Percentiles rank a stretch among this genome's conserved stretches.
Conservation (phyloP, 768 basidiomycete genomes). For the Tephrocybe rancida region DNA sequence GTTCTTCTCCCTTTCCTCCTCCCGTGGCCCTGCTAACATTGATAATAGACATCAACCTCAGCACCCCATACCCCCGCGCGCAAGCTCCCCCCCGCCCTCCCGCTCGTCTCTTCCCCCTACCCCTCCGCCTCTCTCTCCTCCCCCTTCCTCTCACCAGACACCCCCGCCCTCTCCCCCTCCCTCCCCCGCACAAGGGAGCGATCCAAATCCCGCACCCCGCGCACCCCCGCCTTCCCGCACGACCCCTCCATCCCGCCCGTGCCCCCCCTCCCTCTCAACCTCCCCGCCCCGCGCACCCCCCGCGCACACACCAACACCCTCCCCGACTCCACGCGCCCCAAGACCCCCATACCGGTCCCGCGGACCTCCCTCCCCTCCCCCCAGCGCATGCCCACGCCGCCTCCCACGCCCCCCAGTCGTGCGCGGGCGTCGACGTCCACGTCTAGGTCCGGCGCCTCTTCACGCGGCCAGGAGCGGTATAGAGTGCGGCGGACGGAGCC, state of each 20-base stretch:
- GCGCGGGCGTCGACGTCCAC: not conserved
- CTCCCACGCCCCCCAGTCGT: constrained; percentile 28
- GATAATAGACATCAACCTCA: not conserved
- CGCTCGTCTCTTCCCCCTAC: not conserved
- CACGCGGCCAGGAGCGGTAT: constrained; percentile 5
- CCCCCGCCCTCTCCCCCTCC: not conserved
- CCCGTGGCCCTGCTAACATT: not conserved
- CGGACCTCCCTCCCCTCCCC: not conserved
- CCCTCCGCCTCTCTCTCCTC: not conserved
- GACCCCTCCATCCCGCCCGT: not conserved
- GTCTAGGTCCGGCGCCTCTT: too few species aligned
- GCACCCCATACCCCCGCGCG: not conserved
- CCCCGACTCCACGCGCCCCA: not conserved
- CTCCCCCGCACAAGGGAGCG: not conserved
- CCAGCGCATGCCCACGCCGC: constrained; percentile 18
- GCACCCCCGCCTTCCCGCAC: not conserved
- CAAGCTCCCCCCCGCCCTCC: not conserved
- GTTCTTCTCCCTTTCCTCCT: not conserved
- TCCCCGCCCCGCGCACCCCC: not conserved
- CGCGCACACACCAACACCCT: constrained; percentile 8
- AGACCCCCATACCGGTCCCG: not conserved
- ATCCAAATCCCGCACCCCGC: not conserved
- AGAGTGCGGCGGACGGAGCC: not conserved
- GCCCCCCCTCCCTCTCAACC: not conserved
- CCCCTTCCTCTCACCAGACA: not conserved